These are phyloP conservation scores for Podaxis sp. DNA, from an alignment of 768 basidiomycete species.

Conservation along the genomic window DNA sequence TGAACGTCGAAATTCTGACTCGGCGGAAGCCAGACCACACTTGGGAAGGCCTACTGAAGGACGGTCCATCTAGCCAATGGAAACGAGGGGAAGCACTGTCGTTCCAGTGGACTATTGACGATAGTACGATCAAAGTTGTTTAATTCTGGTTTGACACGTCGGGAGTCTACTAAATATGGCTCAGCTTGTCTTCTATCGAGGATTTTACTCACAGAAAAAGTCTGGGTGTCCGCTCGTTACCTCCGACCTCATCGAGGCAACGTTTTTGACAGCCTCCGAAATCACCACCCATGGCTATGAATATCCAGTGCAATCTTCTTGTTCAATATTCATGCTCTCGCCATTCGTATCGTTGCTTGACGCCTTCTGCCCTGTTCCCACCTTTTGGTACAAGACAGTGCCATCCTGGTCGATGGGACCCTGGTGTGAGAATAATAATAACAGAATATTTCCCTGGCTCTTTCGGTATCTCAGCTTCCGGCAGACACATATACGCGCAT, in stretches of 20 bases:
- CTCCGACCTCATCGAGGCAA: slow-evolving; percentile 5
- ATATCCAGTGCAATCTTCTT: not conserved
- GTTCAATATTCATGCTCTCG: not conserved
- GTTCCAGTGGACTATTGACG: not conserved
- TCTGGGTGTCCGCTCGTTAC: not conserved
- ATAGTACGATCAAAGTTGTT: not conserved
- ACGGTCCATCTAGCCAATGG: not conserved
- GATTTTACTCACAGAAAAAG: not conserved
- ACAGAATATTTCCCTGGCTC: not conserved
- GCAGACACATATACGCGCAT: not conserved
- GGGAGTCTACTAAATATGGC: not conserved
- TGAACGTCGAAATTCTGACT: not conserved
- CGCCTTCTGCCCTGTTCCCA: not conserved
- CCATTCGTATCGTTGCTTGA: no score
- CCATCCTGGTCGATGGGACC: not conserved
- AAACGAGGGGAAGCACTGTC: not conserved
- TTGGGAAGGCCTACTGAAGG: not conserved
- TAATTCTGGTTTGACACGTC: slow-evolving; percentile 3
- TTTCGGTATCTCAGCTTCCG: not conserved
- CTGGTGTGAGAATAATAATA: not conserved
- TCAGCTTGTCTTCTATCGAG: not conserved
- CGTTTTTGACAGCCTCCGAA: not conserved
- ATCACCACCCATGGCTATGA: not conserved
- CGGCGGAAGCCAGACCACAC: not conserved
- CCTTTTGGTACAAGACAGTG: not conserved